These are phyloP conservation scores for Tubosaeta brunneosetosa DNA, from an alignment of 768 basidiomycete genomes.

Conservation along the genomic window DNA sequence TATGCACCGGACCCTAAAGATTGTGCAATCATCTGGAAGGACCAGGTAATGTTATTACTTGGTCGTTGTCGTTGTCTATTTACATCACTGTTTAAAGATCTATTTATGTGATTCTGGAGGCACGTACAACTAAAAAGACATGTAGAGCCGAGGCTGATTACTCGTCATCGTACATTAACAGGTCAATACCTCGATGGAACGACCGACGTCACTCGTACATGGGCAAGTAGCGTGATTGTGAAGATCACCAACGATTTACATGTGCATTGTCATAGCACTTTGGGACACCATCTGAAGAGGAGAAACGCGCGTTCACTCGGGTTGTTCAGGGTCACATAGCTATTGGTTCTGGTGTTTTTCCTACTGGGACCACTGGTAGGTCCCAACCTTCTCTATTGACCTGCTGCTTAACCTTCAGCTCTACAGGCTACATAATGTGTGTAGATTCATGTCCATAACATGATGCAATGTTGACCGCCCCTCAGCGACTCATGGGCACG, in stretches of 20 bases:
- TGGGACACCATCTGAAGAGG: constrained; percentile 74
- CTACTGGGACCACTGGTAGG: constrained; percentile 70
- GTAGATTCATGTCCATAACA: constrained; percentile 7
- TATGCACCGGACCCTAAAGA: constrained; percentile 76
- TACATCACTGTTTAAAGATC: constrained; percentile 44
- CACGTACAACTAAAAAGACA: constrained; percentile 17
- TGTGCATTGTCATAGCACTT: constrained; percentile 60
- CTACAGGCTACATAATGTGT: constrained; percentile 53
- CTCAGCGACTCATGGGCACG: constrained; percentile 77
- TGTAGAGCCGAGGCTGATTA: background rate
- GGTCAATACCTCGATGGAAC: constrained; percentile 91
- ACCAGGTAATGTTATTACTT: constrained; percentile 46
- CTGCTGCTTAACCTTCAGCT: background rate
- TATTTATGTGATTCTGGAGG: constrained; percentile 89
- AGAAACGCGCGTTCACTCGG: constrained; percentile 85
- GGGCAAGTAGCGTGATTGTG: constrained; percentile 42
- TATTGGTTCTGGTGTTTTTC: constrained; percentile 82
- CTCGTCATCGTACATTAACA: constrained; percentile 16
- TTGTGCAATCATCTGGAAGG: constrained; percentile 69
- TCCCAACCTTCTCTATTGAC: background rate
- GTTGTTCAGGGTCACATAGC: constrained; percentile 91
- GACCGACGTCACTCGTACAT: constrained; percentile 90
- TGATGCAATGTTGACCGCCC: background rate
- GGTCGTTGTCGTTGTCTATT: constrained; percentile 14
- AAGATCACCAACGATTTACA: background rate